Evolutionary conservation across 1,284 basidiomycete genomes (phyloP).

Genomic region (Marasmius oreades): DNA sequence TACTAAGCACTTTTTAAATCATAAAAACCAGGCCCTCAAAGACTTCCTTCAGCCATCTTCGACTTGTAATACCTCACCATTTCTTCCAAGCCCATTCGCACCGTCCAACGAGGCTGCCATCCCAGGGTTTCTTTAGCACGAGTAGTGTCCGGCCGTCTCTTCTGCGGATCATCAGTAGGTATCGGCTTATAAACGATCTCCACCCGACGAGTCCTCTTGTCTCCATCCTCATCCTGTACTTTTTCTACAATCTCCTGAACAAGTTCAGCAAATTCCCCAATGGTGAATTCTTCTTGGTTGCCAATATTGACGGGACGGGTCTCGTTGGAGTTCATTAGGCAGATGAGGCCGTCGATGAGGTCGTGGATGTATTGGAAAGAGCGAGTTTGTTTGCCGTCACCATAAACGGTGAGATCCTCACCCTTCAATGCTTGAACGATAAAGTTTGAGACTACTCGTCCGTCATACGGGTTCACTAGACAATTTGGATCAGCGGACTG

Average conservation of each 20-base stretch:
- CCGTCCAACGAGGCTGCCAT: slow-evolving; percentile 94
- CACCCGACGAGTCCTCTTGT: slow-evolving; percentile 52
- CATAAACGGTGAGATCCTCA: slow-evolving; percentile 96
- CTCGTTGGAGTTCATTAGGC: slow-evolving; percentile 90
- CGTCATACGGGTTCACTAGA: slow-evolving; percentile 92
- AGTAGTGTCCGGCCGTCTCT: slow-evolving; percentile 88
- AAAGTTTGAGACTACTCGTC: slow-evolving; percentile 97
- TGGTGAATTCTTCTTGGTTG: slow-evolving; percentile 91
- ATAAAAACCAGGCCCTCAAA: no score
- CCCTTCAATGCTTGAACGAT: slow-evolving; percentile 95
- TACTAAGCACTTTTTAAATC: no score
- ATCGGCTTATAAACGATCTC: slow-evolving; percentile 82
- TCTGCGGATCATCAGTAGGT: slow-evolving; percentile 92
- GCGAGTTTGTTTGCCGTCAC: slow-evolving; percentile 93
- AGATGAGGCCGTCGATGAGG: slow-evolving; percentile 79
- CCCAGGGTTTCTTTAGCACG: slow-evolving; percentile 81
- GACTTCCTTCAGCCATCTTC: slow-evolving; percentile 78
- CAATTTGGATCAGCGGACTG: no score
- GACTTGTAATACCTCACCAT: slow-evolving; percentile 91
- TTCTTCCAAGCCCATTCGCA: slow-evolving; percentile 88
- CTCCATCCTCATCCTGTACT: slow-evolving; percentile 81
- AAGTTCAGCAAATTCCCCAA: slow-evolving; percentile 85
- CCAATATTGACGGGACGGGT: slow-evolving; percentile 95
- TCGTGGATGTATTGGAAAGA: slow-evolving; percentile 95
- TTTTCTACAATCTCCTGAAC: slow-evolving; percentile 88